Percentiles rank a stretch among this genome's conserved stretches.
Evolutionary conservation across 495 filamentous ascomycete genomes (phyloP).

Genomic region (Geopyxis carbonaria): DNA sequence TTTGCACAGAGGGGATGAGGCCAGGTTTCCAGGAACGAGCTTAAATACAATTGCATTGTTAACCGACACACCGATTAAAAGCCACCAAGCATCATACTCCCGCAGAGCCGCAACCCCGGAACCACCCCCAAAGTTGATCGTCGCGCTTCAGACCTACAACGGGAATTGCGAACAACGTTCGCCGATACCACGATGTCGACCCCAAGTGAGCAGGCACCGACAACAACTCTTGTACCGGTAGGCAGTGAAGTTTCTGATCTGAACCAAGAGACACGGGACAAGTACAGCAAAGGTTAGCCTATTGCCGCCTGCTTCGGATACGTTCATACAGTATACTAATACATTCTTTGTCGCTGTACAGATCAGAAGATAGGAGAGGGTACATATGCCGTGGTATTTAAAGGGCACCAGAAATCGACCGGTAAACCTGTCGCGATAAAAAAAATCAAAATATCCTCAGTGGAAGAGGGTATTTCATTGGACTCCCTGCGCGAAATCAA

Average conservation of each 20-base stretch:
- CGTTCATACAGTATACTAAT: background rate
- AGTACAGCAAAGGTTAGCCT: slow-evolving; percentile 67
- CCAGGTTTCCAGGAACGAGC: too few species aligned
- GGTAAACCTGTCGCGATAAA: slow-evolving; percentile 85
- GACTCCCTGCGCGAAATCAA: slow-evolving; percentile 93
- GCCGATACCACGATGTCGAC: slow-evolving; percentile 4
- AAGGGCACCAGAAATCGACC: slow-evolving; percentile 49
- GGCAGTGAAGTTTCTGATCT: slow-evolving; percentile 34
- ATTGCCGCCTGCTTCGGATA: background rate
- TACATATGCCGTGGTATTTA: slow-evolving; percentile 90
- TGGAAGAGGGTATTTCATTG: slow-evolving; percentile 69
- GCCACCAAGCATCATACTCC: too few species aligned
- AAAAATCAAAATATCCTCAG: slow-evolving; percentile 66
- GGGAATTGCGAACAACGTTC: too few species aligned
- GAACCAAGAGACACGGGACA: slow-evolving; percentile 69
- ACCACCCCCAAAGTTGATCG: too few species aligned
- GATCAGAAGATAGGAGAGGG: slow-evolving; percentile 87
- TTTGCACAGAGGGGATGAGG: too few species aligned
- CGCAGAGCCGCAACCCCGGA: too few species aligned
- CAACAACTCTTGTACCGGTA: background rate
- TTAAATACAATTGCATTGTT: too few species aligned
- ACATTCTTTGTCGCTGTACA: slow-evolving; percentile 26
- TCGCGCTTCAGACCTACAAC: too few species aligned
- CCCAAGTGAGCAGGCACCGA: background rate
- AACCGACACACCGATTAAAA: too few species aligned